phyloP scores from a whole-genome alignment of 768 basidiomycete species.

The Chalciporus pseudorubinellus region DNA sequence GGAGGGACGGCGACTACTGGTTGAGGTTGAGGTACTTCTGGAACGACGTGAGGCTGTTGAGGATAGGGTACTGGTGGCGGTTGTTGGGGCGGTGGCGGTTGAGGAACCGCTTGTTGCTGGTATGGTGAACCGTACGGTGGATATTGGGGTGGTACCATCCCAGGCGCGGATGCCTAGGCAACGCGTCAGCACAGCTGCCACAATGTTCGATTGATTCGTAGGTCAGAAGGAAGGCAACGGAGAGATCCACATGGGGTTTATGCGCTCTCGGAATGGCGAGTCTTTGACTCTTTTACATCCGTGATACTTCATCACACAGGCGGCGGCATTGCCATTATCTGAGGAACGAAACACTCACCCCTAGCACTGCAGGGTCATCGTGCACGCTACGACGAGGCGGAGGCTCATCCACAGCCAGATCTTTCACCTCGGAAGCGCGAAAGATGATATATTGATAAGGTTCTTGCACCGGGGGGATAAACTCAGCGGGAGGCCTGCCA shows the following conservation, averaged over 20 bases:
- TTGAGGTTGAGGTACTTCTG: conserved; percentile 25
- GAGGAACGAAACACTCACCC: conserved; percentile 51
- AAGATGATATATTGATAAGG: conserved; percentile 91
- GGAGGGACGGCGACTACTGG: conserved; percentile 19
- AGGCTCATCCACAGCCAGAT: conserved; percentile 79
- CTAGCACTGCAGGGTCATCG: conserved; percentile 82
- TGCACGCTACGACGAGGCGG: conserved; percentile 60
- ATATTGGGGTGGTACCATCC: conserved; percentile 30
- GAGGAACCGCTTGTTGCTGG: conserved; percentile 31
- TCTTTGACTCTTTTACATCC: conserved; percentile 43
- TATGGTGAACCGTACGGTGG: conserved; percentile 31
- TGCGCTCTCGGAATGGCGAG: conserved; percentile 44
- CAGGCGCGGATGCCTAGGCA: conserved; percentile 49
- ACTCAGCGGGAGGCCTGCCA: conserved; percentile 66
- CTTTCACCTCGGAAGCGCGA: conserved; percentile 86
- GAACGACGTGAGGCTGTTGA: conserved; percentile 25
- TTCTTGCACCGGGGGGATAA: conserved; percentile 78
- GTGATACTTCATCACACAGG: conserved; percentile 42
- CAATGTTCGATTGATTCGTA: not conserved
- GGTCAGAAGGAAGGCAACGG: conserved; percentile 65
- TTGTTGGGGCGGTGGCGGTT: conserved; percentile 30
- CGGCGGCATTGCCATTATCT: conserved; percentile 2
- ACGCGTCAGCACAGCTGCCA: conserved; percentile 11
- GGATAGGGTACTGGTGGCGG: conserved; percentile 29
- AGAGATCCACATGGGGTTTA: conserved; percentile 46